Evolutionary conservation across 371 early-diverging fungal genomes (phyloP).

Genomic region (Choanephora cucurbitarum): DNA sequence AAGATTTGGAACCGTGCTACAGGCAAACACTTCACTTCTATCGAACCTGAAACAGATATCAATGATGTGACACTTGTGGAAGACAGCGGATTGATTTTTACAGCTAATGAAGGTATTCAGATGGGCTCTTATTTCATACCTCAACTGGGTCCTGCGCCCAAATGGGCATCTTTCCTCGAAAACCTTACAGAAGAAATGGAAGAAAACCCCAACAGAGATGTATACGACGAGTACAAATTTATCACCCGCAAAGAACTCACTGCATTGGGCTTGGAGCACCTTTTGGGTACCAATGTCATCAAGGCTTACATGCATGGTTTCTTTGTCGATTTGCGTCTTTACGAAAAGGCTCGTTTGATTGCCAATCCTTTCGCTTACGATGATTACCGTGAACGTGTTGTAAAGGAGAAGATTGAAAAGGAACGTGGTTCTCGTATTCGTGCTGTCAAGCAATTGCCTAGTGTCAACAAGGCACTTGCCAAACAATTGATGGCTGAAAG

Average conservation of each 20-base stretch:
- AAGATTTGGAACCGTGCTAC: slow-evolving; percentile 89
- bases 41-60: slow-evolving; percentile 91
- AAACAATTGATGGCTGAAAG: slow-evolving; percentile 63
- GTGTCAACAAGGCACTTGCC: slow-evolving; percentile 88
- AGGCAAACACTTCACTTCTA: slow-evolving; percentile 85
- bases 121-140: slow-evolving; percentile 96
- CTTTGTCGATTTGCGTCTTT: slow-evolving; percentile 94
- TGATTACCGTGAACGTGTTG: slow-evolving; percentile 77
- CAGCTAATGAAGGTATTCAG: slow-evolving; percentile 94
- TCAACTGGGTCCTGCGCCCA: slow-evolving; percentile 93
- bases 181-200: slow-evolving; percentile 98
- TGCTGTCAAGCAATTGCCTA: slow-evolving; percentile 83
- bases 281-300: slow-evolving; percentile 91
- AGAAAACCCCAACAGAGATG: slow-evolving; percentile 81
- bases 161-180: slow-evolving; percentile 96
- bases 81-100: slow-evolving; percentile 89
- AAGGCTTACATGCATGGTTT: slow-evolving; percentile 99
- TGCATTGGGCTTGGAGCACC: slow-evolving; percentile 87
- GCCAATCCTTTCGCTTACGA: slow-evolving; percentile 98
- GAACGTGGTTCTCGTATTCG: slow-evolving; percentile 89
- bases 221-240: slow-evolving; percentile 98
- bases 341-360: slow-evolving; percentile 94
- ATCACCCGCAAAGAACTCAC: slow-evolving; percentile 89
- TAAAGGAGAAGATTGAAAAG: slow-evolving; percentile 85
- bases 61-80: slow-evolving; percentile 90